These are phyloP conservation scores for Backusella tarrabulga DNA, from an alignment of 192 early-diverging fungal genomes.

Conservation along the genomic window DNA sequence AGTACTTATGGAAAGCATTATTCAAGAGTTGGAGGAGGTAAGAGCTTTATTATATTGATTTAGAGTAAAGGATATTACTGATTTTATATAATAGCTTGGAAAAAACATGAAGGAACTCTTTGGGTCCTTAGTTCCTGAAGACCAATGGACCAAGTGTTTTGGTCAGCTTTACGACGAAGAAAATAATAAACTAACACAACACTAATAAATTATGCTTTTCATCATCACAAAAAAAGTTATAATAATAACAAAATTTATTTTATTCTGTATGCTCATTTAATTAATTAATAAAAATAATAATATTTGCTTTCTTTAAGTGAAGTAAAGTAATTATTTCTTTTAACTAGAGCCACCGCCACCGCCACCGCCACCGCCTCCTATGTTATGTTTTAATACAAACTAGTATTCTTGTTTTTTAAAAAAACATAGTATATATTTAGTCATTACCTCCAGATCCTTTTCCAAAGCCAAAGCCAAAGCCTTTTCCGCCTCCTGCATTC, in stretches of 20 bases:
- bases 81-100: neutral
- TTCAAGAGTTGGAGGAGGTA: constrained; percentile 64
- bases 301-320: neutral
- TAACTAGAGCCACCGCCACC: neutral
- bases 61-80: neutral
- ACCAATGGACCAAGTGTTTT: constrained; percentile 10
- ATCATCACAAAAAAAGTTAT: neutral
- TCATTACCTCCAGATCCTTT: neutral
- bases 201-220: neutral
- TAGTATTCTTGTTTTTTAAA: neutral
- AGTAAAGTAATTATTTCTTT: neutral
- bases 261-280: neutral
- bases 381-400: neutral
- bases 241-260: neutral
- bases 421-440: neutral
- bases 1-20: constrained; percentile 70
- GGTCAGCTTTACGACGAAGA: neutral
- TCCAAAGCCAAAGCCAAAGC: neutral
- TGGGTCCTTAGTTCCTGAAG: constrained; percentile 1
- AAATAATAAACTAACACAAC: neutral
- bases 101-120: constrained; percentile 16
- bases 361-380: neutral
- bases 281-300: neutral
- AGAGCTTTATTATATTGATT: neutral
- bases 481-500: neutral